Conservation (phyloP, 139 green algal genomes). For the Parachlorella kessleri region DNA sequence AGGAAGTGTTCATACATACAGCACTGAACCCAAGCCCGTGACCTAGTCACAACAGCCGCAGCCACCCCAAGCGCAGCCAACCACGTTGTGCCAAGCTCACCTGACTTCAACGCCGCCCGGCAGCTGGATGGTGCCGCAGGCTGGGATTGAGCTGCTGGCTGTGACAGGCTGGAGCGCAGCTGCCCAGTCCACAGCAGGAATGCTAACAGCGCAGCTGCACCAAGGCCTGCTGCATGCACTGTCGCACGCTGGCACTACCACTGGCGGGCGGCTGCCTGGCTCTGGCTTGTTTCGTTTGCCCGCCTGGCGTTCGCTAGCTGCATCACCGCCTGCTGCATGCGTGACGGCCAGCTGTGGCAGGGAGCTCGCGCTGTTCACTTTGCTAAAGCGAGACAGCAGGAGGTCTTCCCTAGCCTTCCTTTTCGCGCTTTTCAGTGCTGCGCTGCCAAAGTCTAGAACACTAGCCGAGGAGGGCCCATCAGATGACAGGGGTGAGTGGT, state of each 20-base stretch:
- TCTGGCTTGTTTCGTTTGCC: neutral
- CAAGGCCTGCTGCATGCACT: neutral
- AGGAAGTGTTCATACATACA: neutral
- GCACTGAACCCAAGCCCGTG: neutral
- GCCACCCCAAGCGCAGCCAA: neutral
- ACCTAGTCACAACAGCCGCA: too few relatives aligned
- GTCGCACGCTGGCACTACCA: neutral
- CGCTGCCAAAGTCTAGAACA: neutral
- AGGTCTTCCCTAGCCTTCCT: neutral
- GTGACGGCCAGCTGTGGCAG: too few relatives aligned
- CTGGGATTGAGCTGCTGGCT: neutral
- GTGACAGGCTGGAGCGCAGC: neutral
- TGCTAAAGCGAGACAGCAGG: neutral
- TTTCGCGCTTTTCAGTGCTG: neutral
- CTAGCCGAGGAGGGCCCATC: neutral
- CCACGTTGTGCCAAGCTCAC: neutral
- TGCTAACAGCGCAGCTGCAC: slow-evolving; percentile 26
- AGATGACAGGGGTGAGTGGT: neutral
- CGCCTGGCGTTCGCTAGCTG: too few relatives aligned
- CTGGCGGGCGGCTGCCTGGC: neutral
- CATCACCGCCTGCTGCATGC: too few relatives aligned
- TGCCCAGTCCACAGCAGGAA: slow-evolving; percentile 28
- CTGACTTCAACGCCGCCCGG: neutral
- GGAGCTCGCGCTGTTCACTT: neutral
- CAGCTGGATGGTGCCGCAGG: neutral